Percentiles rank a stretch among this genome's conserved stretches.
Evolutionary conservation across 2,329 filamentous ascomycete species (phyloP).

Genomic region (Curvularia hawaiiensis): DNA sequence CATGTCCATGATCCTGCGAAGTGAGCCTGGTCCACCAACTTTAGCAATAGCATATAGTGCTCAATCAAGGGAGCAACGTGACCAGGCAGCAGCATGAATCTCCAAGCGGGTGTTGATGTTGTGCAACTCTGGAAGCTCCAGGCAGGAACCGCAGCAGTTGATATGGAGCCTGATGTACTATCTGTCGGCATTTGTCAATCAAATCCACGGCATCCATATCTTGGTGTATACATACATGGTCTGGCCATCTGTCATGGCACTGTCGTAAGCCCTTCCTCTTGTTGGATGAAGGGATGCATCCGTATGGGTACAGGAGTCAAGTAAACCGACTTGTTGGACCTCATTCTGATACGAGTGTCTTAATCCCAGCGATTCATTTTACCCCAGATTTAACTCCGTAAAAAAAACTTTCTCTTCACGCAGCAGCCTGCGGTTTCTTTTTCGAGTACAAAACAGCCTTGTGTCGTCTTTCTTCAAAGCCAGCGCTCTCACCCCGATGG

Average conservation of each 20-base stretch:
- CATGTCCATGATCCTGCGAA: background rate
- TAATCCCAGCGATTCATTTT: too few relatives aligned
- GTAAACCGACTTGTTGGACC: background rate
- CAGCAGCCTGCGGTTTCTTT: conserved; percentile 26
- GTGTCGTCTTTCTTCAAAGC: conserved; percentile 73
- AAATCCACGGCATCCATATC: background rate
- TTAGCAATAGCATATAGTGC: too few relatives aligned
- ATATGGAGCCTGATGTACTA: background rate
- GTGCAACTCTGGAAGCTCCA: background rate
- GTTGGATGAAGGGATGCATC: background rate
- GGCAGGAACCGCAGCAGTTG: background rate
- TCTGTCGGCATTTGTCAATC: background rate
- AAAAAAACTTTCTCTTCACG: conserved; percentile 5
- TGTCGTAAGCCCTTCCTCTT: too few relatives aligned
- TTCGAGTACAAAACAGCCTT: conserved; percentile 63
- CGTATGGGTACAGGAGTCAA: background rate
- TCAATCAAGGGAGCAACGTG: background rate
- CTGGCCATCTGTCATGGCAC: background rate
- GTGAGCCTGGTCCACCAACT: too few relatives aligned
- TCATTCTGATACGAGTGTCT: background rate
- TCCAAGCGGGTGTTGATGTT: background rate
- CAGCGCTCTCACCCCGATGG: conserved; percentile 71
- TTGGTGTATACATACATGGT: background rate
- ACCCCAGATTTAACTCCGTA: background rate
- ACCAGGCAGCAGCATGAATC: background rate